Evolutionary conservation across 2,329 filamentous ascomycete species (phyloP).

Genomic region (Cephalotrichum gorgonifer): DNA sequence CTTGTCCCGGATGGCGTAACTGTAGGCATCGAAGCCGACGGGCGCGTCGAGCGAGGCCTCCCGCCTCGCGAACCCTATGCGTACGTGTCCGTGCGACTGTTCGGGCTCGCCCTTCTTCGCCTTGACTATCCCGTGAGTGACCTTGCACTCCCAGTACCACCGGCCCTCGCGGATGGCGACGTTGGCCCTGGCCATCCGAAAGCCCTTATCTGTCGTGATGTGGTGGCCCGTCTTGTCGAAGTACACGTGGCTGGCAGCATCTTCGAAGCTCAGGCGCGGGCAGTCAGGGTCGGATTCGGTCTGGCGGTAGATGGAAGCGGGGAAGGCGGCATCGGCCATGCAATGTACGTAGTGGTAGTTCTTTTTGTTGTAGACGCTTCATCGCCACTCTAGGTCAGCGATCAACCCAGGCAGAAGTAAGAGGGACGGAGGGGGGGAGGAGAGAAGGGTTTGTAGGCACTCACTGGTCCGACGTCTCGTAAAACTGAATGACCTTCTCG

Average conservation of each 20-base stretch:
- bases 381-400: background rate
- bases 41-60: conserved; percentile 76
- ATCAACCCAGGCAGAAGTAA: too few relatives aligned
- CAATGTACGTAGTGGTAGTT: conserved; percentile 84
- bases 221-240: conserved; percentile 67
- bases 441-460: conserved; percentile 14
- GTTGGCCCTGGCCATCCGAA: conserved; percentile 83
- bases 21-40: conserved; percentile 83
- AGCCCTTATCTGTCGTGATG: conserved; percentile 85
- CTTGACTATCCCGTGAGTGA: conserved; percentile 63
- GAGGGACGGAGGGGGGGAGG: conserved; percentile 5
- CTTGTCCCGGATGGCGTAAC: conserved; percentile 85
- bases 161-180: conserved; percentile 81
- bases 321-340: conserved; percentile 80
- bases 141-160: conserved; percentile 90
- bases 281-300: conserved; percentile 78
- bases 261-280: conserved; percentile 84
- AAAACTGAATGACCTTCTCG: conserved; percentile 44
- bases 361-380: conserved; percentile 53
- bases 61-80: conserved; percentile 76
- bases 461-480: conserved; percentile 56
- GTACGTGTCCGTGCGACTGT: conserved; percentile 53
- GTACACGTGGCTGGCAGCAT: conserved; percentile 75
- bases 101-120: conserved; percentile 30
- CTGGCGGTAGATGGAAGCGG: conserved; percentile 77